Conservation (phyloP, 108 stramenopile species). For the Epipyxis sp. region DNA sequence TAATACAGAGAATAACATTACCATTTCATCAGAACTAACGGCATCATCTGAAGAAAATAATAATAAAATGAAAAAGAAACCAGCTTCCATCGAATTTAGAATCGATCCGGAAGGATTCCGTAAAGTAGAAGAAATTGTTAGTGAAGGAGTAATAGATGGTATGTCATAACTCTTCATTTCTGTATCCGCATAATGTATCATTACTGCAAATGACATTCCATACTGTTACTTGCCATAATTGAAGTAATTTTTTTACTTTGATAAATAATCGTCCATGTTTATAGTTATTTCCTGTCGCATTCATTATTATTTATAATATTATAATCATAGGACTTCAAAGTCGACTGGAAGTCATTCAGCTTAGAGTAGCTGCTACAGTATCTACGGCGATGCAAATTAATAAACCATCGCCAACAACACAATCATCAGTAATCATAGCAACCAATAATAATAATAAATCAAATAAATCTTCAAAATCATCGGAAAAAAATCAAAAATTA, state of each 20-base stretch:
- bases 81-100: background rate
- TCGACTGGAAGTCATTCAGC: background rate
- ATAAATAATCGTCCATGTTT: too few relatives aligned
- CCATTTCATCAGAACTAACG: slow-evolving; percentile 19
- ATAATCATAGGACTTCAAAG: background rate
- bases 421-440: background rate
- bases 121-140: slow-evolving; percentile 58
- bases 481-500: background rate
- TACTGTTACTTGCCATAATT: too few relatives aligned
- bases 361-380: background rate
- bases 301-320: background rate
- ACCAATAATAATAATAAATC: background rate
- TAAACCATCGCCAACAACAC: too few relatives aligned
- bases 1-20: too few relatives aligned
- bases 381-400: too few relatives aligned
- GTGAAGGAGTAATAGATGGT: too few relatives aligned
- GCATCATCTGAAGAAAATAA: slow-evolving; percentile 11
- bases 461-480: background rate
- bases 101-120: slow-evolving; percentile 69
- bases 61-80: background rate
- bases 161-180: too few relatives aligned
- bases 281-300: too few relatives aligned
- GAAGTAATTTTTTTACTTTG: too few relatives aligned
- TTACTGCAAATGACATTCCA: slow-evolving; percentile 69
- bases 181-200: slow-evolving; percentile 60